Conservation (phyloP, 2,329 filamentous ascomycete species). For the Diaporthe eres region DNA sequence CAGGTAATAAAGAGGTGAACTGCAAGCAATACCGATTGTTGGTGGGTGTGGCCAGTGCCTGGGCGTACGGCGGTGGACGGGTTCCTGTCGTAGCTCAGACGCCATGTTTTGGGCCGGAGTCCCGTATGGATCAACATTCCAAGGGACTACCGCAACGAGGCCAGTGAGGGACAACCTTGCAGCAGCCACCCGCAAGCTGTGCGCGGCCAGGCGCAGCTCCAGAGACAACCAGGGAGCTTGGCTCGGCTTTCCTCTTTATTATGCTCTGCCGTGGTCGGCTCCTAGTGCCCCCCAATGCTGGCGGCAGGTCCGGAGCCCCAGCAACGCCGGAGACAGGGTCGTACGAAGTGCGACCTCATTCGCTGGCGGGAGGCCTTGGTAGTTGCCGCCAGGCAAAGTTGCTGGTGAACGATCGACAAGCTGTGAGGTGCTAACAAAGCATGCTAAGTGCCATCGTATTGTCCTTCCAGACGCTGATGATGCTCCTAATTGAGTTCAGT, state of each 20-base stretch:
- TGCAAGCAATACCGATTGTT: background rate
- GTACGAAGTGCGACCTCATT: conserved; percentile 6
- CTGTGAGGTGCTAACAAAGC: background rate
- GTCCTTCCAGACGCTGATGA: background rate
- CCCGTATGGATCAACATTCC: conserved; percentile 33
- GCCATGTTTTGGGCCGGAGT: conserved; percentile 29
- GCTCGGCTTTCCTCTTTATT: conserved; percentile 19
- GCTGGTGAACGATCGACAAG: conserved; percentile 16
- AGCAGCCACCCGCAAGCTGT: conserved; percentile 29
- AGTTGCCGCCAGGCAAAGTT: background rate
- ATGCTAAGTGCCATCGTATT: conserved; percentile 22
- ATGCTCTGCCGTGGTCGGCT: conserved; percentile 8
- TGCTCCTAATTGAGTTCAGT: conserved; percentile 13
- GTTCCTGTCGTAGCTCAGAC: conserved; percentile 34
- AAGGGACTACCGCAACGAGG: conserved; percentile 12
- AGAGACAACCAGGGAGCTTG: conserved; percentile 3
- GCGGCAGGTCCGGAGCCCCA: conserved; percentile 22
- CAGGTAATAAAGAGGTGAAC: conserved; percentile 5
- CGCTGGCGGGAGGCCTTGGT: conserved; percentile 2
- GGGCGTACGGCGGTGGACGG: background rate
- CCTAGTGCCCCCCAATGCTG: conserved; percentile 6
- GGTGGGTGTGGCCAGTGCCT: background rate
- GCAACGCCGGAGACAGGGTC: conserved; percentile 16
- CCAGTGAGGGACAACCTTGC: conserved; percentile 17
- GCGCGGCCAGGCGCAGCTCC: conserved; percentile 14